Evolutionary conservation across 495 filamentous ascomycete species (phyloP).

Genomic region (Penicillium fimorum): DNA sequence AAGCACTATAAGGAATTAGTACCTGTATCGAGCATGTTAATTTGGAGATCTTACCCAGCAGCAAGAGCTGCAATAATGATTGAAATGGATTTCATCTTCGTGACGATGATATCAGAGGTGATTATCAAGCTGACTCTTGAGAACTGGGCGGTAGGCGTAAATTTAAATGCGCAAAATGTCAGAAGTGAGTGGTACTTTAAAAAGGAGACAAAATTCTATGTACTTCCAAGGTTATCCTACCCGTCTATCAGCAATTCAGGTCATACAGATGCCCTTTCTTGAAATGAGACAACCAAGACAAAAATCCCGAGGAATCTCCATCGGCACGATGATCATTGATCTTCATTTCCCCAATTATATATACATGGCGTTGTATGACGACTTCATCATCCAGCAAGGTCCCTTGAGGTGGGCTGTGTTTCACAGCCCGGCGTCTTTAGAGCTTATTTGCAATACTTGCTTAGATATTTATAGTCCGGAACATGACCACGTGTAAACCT

Average conservation of each 20-base stretch:
- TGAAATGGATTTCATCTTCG: not conserved
- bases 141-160: not conserved
- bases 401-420: not conserved
- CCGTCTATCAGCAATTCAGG: not conserved
- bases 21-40: not conserved
- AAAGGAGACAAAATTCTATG: not conserved
- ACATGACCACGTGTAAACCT: not conserved
- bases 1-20: not conserved
- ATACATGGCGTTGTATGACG: not conserved
- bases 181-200: not conserved
- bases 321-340: not conserved
- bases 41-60: not conserved
- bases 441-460: not conserved
- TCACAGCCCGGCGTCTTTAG: not conserved
- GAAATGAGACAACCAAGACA: not conserved
- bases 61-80: not conserved
- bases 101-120: not conserved
- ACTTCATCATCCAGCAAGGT: not conserved
- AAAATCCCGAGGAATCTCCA: not conserved
- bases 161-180: not conserved
- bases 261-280: not conserved
- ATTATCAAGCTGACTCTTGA: not conserved
- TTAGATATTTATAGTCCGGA: not conserved
- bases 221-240: not conserved
- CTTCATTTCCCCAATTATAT: not conserved